A percentile compares a stretch with the other conserved stretches of the same genome.
Evolutionary conservation across 306 rosid genomes (phyloP).

Genomic region (Cicer bijugum): DNA sequence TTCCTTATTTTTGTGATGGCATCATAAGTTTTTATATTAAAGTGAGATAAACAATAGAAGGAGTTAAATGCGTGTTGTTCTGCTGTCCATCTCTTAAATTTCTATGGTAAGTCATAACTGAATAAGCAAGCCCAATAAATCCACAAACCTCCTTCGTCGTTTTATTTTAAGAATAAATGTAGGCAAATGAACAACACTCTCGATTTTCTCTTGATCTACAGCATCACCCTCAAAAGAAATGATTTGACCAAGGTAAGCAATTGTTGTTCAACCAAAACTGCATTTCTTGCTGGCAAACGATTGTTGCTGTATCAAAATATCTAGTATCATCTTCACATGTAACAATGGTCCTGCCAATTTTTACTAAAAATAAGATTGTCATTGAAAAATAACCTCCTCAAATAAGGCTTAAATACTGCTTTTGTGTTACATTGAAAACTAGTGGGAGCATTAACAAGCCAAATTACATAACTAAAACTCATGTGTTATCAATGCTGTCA

Average conservation of each 20-base stretch:
- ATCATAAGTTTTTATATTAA: slow-evolving; percentile 44
- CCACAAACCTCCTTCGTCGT: neutral
- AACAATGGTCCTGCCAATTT: neutral
- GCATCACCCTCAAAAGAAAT: neutral
- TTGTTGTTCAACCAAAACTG: neutral
- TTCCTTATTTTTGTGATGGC: slow-evolving; percentile 46
- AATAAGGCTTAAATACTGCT: neutral
- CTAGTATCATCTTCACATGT: neutral
- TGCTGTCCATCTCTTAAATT: neutral
- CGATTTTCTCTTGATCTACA: neutral
- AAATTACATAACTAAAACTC: neutral
- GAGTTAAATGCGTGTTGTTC: slow-evolving; percentile 12
- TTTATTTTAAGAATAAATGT: neutral
- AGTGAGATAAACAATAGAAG: slow-evolving; percentile 14
- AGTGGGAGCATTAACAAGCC: neutral
- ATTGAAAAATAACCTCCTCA: neutral
- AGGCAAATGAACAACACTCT: neutral
- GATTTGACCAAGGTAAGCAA: neutral
- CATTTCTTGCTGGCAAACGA: neutral
- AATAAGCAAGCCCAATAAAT: neutral
- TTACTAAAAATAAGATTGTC: neutral
- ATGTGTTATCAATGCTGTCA: neutral
- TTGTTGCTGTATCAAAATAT: neutral
- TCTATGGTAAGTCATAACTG: neutral
- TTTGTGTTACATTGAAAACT: neutral